These are phyloP conservation scores for Gremmenia infestans DNA, from an alignment of 2,329 filamentous ascomycete genomes.

Conservation along the genomic window DNA sequence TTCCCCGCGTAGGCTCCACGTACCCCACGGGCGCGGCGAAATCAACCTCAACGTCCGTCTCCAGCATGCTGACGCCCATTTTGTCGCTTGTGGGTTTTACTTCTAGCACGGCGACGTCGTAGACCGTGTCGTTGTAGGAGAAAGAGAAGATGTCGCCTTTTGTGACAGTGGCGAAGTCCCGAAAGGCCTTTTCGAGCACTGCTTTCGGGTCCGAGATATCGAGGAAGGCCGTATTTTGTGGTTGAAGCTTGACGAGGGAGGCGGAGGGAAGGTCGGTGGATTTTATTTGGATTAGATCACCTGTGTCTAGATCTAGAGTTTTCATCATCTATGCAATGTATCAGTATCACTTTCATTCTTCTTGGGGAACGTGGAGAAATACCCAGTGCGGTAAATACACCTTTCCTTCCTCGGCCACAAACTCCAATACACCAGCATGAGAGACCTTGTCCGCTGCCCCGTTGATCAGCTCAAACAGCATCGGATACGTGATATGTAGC, in stretches of 20 bases:
- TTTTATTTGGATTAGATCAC: conserved; percentile 91
- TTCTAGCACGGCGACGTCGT: conserved; percentile 88
- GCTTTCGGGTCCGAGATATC: conserved; percentile 97
- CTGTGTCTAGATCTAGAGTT: conserved; percentile 81
- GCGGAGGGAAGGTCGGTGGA: conserved; percentile 89
- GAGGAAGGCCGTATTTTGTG: conserved; percentile 87
- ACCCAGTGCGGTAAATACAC: conserved; percentile 96
- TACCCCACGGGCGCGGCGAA: conserved; percentile 94
- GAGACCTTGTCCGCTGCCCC: conserved; percentile 74
- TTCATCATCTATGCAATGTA: conserved; percentile 71
- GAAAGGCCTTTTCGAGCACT: conserved; percentile 92
- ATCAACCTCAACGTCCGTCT: conserved; percentile 94
- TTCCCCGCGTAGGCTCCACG: conserved; percentile 71
- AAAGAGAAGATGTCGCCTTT: conserved; percentile 96
- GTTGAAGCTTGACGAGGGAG: conserved; percentile 91
- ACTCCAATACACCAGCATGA: conserved; percentile 93
- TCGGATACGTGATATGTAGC: conserved; percentile 93
- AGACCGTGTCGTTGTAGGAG: conserved; percentile 90
- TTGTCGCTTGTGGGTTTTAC: conserved; percentile 81
- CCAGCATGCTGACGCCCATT: conserved; percentile 87
- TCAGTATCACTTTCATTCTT: conserved; percentile 4
- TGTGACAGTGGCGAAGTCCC: conserved; percentile 90
- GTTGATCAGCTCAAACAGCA: conserved; percentile 95
- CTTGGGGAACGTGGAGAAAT: conserved; percentile 27
- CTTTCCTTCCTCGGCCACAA: conserved; percentile 94